These are phyloP conservation scores for Chloranthus sessilifolius DNA, from an alignment of 164 flowering plant genomes.

Conservation along the genomic window DNA sequence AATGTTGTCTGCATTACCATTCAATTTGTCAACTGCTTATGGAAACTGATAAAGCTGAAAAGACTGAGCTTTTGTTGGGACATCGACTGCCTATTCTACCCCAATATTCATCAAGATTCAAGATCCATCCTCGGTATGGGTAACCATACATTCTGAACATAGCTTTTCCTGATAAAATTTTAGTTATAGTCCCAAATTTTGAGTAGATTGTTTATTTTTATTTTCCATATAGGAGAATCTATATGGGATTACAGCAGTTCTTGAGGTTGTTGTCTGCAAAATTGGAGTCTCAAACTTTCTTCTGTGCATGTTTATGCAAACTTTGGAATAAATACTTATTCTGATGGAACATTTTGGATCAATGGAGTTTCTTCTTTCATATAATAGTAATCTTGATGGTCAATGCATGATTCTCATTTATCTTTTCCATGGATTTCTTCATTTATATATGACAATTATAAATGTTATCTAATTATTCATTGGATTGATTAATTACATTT, in stretches of 20 bases:
- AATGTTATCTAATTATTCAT: too few species aligned
- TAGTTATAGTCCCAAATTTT: too few species aligned
- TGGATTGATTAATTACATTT: too few species aligned
- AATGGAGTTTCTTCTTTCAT: background rate
- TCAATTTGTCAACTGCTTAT: too few species aligned
- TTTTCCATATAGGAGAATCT: slow-evolving; percentile 2
- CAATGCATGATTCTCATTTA: too few species aligned
- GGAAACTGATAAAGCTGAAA: too few species aligned
- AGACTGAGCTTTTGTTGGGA: too few species aligned
- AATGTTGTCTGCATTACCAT: too few species aligned
- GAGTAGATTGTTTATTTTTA: background rate
- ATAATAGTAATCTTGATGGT: slow-evolving; percentile 1
- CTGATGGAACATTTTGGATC: background rate
- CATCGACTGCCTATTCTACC: background rate
- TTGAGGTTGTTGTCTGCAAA: slow-evolving; percentile 12
- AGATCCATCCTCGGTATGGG: background rate
- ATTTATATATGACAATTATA: too few species aligned
- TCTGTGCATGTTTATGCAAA: slow-evolving; percentile 7
- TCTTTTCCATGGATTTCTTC: too few species aligned
- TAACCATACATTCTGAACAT: too few species aligned
- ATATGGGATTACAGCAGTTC: slow-evolving; percentile 9
- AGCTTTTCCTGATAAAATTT: too few species aligned
- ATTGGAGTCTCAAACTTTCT: slow-evolving; percentile 10
- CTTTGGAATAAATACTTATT: slow-evolving; percentile 10
- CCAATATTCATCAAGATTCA: background rate